Evolutionary conservation across 2,329 filamentous ascomycete species (phyloP).

Genomic region (Davidsoniella australis): DNA sequence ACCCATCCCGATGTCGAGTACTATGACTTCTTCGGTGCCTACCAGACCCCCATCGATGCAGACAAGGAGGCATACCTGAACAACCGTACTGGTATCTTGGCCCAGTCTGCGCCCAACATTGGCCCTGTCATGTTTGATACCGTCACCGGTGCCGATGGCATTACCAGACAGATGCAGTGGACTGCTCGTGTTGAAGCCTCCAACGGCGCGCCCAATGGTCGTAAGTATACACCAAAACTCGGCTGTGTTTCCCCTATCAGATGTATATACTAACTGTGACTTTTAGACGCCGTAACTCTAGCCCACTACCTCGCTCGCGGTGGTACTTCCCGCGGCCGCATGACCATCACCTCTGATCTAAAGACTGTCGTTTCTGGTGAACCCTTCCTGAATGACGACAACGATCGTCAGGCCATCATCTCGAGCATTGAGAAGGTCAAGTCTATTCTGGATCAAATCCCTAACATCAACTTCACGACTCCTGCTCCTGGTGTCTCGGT

Average conservation of each 20-base stretch:
- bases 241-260: background rate
- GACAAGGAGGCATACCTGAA: slow-evolving; percentile 27
- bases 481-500: slow-evolving; percentile 35
- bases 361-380: slow-evolving; percentile 39
- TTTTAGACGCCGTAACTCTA: slow-evolving; percentile 31
- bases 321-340: slow-evolving; percentile 40
- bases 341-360: slow-evolving; percentile 41
- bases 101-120: slow-evolving; percentile 49
- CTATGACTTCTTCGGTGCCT: slow-evolving; percentile 51
- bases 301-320: slow-evolving; percentile 49
- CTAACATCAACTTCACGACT: slow-evolving; percentile 32
- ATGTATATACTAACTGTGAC: background rate
- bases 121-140: slow-evolving; percentile 39
- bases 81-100: slow-evolving; percentile 39
- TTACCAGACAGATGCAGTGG: slow-evolving; percentile 47
- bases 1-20: slow-evolving; percentile 29
- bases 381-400: slow-evolving; percentile 41
- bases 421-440: slow-evolving; percentile 44
- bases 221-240: slow-evolving; percentile 15
- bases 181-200: slow-evolving; percentile 46
- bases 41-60: slow-evolving; percentile 26
- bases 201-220: slow-evolving; percentile 21
- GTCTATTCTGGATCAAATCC: slow-evolving; percentile 33
- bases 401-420: slow-evolving; percentile 47
- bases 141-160: slow-evolving; percentile 38